phyloP scores from a whole-genome alignment of 495 filamentous ascomycete genomes.

The Cercophora scortea region DNA sequence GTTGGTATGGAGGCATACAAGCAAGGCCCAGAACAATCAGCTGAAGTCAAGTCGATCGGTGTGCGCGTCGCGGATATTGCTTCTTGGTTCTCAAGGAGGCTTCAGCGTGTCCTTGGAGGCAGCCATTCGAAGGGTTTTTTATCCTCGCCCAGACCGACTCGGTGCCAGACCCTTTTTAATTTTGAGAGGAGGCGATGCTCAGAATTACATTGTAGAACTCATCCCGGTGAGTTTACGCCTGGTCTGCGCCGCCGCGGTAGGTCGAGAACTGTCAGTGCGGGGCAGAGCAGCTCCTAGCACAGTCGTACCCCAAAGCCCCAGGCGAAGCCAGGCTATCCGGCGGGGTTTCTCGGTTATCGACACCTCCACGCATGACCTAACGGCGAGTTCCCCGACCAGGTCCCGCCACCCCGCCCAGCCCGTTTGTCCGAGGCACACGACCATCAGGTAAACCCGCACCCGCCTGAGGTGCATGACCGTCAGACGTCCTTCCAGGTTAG shows the following conservation, averaged over 20 bases:
- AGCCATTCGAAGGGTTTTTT: constrained; percentile 16
- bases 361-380: background rate
- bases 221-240: constrained; percentile 20
- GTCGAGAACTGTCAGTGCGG: no score
- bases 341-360: background rate
- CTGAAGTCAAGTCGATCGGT: no score
- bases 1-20: no score
- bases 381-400: no score
- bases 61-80: no score
- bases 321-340: background rate
- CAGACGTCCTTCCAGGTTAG: no score
- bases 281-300: no score
- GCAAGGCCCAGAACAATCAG: no score
- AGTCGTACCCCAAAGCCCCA: background rate
- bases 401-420: background rate
- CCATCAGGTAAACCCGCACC: no score
- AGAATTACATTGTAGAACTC: constrained; percentile 34
- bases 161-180: constrained; percentile 9
- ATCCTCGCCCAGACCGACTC: constrained; percentile 6
- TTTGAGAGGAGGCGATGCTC: constrained; percentile 25
- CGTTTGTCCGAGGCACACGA: constrained; percentile 12
- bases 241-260: background rate
- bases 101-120: constrained; percentile 10
- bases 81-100: constrained; percentile 11
- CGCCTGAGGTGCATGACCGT: no score